Percentiles rank a stretch among this genome's conserved stretches.
Conservation (phyloP, 225 moss, liverwort and hornwort species). For the Antitrichia curtipendula region DNA sequence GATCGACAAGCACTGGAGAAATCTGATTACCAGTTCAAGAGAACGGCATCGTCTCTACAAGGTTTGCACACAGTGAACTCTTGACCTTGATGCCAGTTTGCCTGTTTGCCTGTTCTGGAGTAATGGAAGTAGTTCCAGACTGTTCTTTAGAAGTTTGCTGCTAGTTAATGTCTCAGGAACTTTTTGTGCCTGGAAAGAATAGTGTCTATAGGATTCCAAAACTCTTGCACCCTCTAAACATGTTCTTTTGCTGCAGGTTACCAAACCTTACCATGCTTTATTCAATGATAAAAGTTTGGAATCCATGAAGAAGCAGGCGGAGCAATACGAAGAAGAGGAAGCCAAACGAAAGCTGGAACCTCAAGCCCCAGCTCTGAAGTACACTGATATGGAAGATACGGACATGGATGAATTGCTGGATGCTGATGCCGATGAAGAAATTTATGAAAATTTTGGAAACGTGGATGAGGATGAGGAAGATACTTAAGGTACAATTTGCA, state of each 20-base stretch:
- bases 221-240: not conserved
- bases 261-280: slow-evolving; percentile 67
- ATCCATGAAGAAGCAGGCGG: slow-evolving; percentile 56
- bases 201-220: not conserved
- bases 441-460: slow-evolving; percentile 61
- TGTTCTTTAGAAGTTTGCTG: not conserved
- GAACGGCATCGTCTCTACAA: slow-evolving; percentile 62
- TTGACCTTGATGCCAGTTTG: not conserved
- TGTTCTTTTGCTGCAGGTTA: slow-evolving; percentile 22
- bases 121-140: not conserved
- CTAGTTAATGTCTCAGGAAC: not conserved
- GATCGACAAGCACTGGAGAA: slow-evolving; percentile 94
- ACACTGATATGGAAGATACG: slow-evolving; percentile 14
- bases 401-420: slow-evolving; percentile 49
- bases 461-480: slow-evolving; percentile 68
- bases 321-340: slow-evolving; percentile 54
- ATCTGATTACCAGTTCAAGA: slow-evolving; percentile 57
- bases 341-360: slow-evolving; percentile 29
- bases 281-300: slow-evolving; percentile 74
- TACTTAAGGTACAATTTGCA: slow-evolving; percentile 8
- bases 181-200: not conserved
- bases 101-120: not conserved
- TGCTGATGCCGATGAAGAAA: slow-evolving; percentile 33
- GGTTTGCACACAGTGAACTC: slow-evolving; percentile 13
- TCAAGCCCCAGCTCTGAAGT: slow-evolving; percentile 5